Evolutionary conservation across 140 eudicot species (phyloP).

Genomic region (Oenanthe javanica): DNA sequence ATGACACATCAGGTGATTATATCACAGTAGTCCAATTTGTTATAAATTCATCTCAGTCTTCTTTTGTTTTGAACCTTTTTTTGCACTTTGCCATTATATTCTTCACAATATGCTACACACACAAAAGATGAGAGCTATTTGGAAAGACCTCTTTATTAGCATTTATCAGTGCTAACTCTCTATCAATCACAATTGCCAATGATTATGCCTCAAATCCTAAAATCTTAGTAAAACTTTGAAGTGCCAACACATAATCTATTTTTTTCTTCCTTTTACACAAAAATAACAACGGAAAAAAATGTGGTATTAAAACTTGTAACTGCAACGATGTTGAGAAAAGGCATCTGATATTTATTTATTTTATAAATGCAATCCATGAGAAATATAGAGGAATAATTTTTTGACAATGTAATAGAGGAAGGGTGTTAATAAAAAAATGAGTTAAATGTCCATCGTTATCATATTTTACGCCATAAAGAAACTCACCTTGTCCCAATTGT

Average conservation of each 20-base stretch:
- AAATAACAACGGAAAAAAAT: not conserved
- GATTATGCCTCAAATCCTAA: not conserved
- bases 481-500: not conserved
- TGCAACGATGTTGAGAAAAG: not conserved
- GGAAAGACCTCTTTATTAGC: not conserved
- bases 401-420: not conserved
- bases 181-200: not conserved
- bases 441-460: not conserved
- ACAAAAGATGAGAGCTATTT: not conserved
- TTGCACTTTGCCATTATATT: not conserved
- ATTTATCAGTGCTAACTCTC: not conserved
- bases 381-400: not conserved
- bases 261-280: not conserved
- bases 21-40: not conserved
- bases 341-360: not conserved
- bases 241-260: not conserved
- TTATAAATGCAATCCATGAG: not conserved
- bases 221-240: not conserved
- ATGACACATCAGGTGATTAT: not conserved
- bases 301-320: not conserved
- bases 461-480: not conserved
- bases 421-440: not conserved
- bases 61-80: not conserved
- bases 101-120: not conserved
- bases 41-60: not conserved